Conservation (phyloP, 2,329 filamentous ascomycete species). For the Monosporascus sp. region DNA sequence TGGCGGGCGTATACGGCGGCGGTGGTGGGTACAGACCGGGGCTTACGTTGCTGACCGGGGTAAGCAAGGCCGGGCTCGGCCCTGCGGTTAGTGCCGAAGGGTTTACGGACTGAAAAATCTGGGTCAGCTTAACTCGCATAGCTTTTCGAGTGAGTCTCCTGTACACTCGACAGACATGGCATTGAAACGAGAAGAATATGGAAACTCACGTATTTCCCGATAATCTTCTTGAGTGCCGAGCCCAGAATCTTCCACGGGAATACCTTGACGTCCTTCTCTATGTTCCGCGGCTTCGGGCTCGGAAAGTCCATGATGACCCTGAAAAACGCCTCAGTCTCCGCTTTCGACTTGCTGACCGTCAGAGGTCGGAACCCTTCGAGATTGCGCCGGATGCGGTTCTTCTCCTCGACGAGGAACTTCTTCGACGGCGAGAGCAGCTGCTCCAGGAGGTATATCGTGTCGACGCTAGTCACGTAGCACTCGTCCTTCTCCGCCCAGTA, state of each 20-base stretch:
- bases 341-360: conserved; percentile 88
- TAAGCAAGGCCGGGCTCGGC: conserved; percentile 21
- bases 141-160: too few relatives aligned
- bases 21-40: conserved; percentile 27
- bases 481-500: conserved; percentile 90
- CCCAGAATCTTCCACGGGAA: conserved; percentile 92
- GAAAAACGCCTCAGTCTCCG: conserved; percentile 95
- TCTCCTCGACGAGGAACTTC: conserved; percentile 92
- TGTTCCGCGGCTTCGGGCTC: conserved; percentile 90
- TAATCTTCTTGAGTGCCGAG: conserved; percentile 92
- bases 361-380: conserved; percentile 88
- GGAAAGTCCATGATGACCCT: conserved; percentile 98
- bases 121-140: neutral
- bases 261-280: conserved; percentile 98
- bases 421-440: conserved; percentile 71
- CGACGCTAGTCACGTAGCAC: conserved; percentile 92
- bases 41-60: conserved; percentile 28
- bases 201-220: conserved; percentile 72
- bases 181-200: neutral
- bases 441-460: conserved; percentile 93
- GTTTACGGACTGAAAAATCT: conserved; percentile 20
- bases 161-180: neutral
- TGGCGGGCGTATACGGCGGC: conserved; percentile 31
- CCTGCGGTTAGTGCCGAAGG: conserved; percentile 21
- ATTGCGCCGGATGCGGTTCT: conserved; percentile 95